A percentile compares a stretch with the other conserved stretches of the same genome.
Evolutionary conservation across 257 asterid genomes (phyloP).

Genomic region (Solanum arcanum): DNA sequence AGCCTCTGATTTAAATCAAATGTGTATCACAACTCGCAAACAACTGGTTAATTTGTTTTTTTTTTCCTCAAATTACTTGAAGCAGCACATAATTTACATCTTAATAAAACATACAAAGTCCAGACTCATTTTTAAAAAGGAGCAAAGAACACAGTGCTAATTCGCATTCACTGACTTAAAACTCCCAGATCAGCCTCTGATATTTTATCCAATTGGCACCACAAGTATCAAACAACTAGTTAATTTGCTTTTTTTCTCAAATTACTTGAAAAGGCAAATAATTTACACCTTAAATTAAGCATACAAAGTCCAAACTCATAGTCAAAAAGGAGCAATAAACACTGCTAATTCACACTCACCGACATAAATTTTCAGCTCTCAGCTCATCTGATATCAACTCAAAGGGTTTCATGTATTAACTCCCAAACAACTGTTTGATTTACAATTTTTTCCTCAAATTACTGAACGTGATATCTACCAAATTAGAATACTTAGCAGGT

Average conservation of each 20-base stretch:
- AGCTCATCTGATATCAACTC: background rate
- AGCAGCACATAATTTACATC: background rate
- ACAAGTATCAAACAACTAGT: background rate
- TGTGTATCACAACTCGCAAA: background rate
- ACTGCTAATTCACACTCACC: background rate
- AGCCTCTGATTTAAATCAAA: background rate
- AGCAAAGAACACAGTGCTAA: background rate
- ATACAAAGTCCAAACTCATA: background rate
- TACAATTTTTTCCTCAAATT: background rate
- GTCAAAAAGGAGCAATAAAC: background rate
- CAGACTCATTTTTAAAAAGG: background rate
- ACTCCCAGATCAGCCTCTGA: background rate
- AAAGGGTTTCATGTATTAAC: background rate
- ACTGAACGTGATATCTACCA: background rate
- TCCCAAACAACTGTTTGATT: background rate
- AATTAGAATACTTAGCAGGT: background rate
- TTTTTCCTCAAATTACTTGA: background rate
- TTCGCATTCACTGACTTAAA: background rate
- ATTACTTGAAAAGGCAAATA: background rate
- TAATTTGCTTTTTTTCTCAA: background rate
- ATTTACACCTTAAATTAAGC: background rate
- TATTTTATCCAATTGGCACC: background rate
- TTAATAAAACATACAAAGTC: background rate
- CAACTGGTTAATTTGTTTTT: background rate
- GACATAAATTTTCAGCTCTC: background rate